phyloP scores from a whole-genome alignment of 2,329 filamentous ascomycete species.

The Microsporum audouinii region DNA sequence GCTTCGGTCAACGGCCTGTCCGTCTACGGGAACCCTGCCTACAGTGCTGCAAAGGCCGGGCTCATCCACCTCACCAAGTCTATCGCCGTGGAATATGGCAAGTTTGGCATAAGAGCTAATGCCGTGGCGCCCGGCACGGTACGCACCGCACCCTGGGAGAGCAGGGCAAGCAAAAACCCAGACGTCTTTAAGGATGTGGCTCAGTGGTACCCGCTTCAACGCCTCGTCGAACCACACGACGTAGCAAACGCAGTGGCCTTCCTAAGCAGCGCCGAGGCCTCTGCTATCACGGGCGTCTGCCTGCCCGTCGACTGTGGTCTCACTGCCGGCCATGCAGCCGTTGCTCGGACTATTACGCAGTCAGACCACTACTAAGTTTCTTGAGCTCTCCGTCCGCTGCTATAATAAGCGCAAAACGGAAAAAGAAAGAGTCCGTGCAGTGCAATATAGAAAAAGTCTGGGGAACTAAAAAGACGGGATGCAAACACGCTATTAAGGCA shows the following conservation, averaged over 20 bases:
- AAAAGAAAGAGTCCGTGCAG: too few species aligned
- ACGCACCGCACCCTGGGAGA: constrained; percentile 15
- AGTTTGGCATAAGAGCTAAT: constrained; percentile 32
- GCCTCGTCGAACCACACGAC: constrained; percentile 17
- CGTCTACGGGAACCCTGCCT: constrained; percentile 20
- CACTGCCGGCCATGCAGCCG: constrained; percentile 17
- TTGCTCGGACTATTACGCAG: constrained; percentile 16
- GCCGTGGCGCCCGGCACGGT: constrained; percentile 24
- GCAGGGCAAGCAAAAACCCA: constrained; percentile 6
- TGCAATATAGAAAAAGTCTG: too few species aligned
- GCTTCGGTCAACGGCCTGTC: constrained; percentile 17
- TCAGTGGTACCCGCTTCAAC: constrained; percentile 18
- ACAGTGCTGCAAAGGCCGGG: constrained; percentile 32
- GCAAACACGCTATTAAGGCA: too few species aligned
- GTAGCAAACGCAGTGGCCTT: constrained; percentile 21
- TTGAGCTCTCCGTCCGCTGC: not conserved
- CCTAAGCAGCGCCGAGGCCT: constrained; percentile 16
- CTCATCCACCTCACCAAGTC: constrained; percentile 31
- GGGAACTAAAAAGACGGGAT: too few species aligned
- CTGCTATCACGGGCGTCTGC: constrained; percentile 19
- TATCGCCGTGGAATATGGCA: constrained; percentile 24
- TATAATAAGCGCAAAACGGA: too few species aligned
- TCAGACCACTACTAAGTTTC: constrained; percentile 10
- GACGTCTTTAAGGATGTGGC: constrained; percentile 14
- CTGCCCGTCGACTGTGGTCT: constrained; percentile 18